Conservation (phyloP, 306 rosid genomes). For the Prunus davidiana region DNA sequence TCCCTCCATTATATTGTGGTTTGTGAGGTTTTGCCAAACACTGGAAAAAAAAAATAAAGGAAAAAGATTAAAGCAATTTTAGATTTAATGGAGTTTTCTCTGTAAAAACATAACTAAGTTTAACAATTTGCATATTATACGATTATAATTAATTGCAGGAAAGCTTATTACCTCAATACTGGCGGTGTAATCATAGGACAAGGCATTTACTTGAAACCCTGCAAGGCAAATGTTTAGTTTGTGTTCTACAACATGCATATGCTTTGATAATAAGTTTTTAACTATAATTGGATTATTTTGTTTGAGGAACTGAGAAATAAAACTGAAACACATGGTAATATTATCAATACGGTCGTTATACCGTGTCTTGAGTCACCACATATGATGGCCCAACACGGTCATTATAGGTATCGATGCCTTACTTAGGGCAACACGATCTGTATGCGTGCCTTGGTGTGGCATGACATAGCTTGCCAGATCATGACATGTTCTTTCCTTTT, state of each 20-base stretch:
- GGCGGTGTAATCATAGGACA: constrained; percentile 55
- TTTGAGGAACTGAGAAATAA: neutral
- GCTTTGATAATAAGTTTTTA: no score
- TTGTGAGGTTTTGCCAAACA: constrained; percentile 50
- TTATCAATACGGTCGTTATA: neutral
- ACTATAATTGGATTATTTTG: no score
- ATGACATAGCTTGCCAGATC: no score
- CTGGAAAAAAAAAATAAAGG: constrained; percentile 26
- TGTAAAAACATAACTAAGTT: neutral
- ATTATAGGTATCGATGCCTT: no score
- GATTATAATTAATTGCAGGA: no score
- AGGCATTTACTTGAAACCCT: constrained; percentile 48
- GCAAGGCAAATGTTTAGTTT: constrained; percentile 12
- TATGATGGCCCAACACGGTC: no score
- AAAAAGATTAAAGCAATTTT: neutral
- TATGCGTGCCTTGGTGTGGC: no score
- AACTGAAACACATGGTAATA: neutral
- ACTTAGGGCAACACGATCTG: no score
- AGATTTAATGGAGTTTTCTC: neutral
- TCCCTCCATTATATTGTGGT: constrained; percentile 74
- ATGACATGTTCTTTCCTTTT: no score
- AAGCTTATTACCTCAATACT: constrained; percentile 39
- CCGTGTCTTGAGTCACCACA: no score
- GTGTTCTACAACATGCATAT: no score
- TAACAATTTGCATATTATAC: no score